Base-by-base conservation (phyloP, 495 filamentous ascomycete species). In the Penicillium manginii region DNA sequence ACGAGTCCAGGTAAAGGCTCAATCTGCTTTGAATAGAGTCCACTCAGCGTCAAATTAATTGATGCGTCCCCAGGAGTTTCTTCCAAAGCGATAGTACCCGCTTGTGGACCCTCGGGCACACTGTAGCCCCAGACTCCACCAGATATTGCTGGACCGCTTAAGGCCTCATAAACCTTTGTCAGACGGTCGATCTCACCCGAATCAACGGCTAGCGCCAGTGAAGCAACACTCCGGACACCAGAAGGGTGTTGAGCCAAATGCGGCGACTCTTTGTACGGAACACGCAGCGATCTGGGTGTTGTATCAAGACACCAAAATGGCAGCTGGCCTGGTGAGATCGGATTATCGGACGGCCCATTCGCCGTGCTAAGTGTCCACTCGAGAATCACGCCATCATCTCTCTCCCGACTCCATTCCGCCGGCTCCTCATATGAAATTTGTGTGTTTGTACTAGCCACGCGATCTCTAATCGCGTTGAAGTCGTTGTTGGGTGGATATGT, bases 291-390 rank as follows among this genome's bases (percentile, higher is more conserved):
- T 2, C 64, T 48, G 43, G 64, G 64, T 5, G 64, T 66, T 40
- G 50, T 46, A 22, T 66, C 64, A 22, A 66, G 43, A 54, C 64
- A 66, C 64, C 64, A 66, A 22, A 66, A 66, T 4, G 64, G 64
- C 17, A 63, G n/a, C 19, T 10, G 35, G n/a, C 64, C 64, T 0
- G 57, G 62, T 1, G 14, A n/a, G 0, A 57, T 19, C 3, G 5
- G 21, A 15, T 54, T 45, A 11, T 32, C 58, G 17, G 46, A 17
- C 3, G 35, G 14, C 23, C 52, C 55, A 18, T 11, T 19, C 3
- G 56, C 22, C 1, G 52, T 26, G 29, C 63, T 57, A 22, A 65
- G 42, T 22, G 52, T 53, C 63, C 63, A 65, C 55, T 65, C 48
- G 22, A 62, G 52, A 6, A 56, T 39, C 17, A 53, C 55, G 1